Conservation (phyloP, 192 early-diverging fungal genomes). For the Rhizophagus sp. region DNA sequence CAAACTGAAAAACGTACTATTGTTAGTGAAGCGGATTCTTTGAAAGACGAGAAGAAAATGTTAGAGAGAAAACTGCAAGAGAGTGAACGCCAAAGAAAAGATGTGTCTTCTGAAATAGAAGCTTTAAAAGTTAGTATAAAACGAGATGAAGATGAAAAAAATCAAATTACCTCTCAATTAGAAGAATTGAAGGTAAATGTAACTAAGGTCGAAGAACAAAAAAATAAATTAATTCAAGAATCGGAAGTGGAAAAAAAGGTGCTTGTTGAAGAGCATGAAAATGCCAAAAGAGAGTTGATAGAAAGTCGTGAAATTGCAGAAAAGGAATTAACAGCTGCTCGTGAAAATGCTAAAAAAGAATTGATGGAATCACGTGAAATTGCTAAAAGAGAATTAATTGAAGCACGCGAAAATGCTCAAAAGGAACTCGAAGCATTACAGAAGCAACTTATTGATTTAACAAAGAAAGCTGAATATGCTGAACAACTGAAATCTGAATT, state of each 20-base stretch:
- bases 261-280: constrained; percentile 20
- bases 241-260: constrained; percentile 30
- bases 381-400: constrained; percentile 8
- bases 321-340: constrained; percentile 20
- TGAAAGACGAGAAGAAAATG: constrained; percentile 3
- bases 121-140: not conserved
- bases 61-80: constrained; percentile 29
- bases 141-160: constrained; percentile 12
- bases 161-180: not conserved
- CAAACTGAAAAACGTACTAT: constrained; percentile 24
- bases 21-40: constrained; percentile 12
- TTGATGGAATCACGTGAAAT: not conserved
- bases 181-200: constrained; percentile 20
- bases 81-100: not conserved
- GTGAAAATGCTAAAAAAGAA: constrained; percentile 8
- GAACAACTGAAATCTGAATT: not conserved
- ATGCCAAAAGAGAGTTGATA: not conserved
- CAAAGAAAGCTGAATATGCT: not conserved
- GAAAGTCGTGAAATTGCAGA: not conserved
- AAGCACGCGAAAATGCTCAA: constrained; percentile 16
- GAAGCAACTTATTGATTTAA: not conserved
- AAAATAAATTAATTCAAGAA: constrained; percentile 15
- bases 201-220: not conserved
- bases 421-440: constrained; percentile 13
- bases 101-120: not conserved